phyloP scores from a whole-genome alignment of 257 asterid species.

The Solanum corneliomulleri region DNA sequence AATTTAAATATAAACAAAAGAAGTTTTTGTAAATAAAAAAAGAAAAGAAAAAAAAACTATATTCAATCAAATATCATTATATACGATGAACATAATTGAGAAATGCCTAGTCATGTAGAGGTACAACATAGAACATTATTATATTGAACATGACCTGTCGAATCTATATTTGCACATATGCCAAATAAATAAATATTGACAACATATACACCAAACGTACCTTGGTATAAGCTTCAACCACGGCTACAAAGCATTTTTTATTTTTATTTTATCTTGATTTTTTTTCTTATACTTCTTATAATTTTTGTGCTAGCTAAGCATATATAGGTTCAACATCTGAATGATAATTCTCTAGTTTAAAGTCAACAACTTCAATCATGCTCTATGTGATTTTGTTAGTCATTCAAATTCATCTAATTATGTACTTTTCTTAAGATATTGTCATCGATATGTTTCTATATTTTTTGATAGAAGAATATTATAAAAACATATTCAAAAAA shows the following conservation, averaged over 20 bases:
- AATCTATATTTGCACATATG: neutral
- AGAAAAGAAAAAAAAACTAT: accelerated
- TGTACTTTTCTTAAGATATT: neutral
- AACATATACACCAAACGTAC: neutral
- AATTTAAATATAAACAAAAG: neutral
- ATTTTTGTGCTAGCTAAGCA: neutral
- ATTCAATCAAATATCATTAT: neutral
- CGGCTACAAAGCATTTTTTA: neutral
- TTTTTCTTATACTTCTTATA: no score
- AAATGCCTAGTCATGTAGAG: neutral
- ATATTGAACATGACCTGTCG: neutral
- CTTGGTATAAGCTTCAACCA: neutral
- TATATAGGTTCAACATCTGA: neutral
- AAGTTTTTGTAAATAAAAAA: neutral
- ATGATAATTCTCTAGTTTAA: neutral
- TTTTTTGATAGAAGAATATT: neutral
- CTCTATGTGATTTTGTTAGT: neutral
- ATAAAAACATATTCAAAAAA: neutral
- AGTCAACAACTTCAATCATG: constrained; percentile 17
- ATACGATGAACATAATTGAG: neutral
- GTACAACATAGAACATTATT: neutral
- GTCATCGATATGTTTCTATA: neutral
- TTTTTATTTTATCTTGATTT: no score
- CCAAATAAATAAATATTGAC: neutral
- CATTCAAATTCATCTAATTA: neutral